Evolutionary conservation across 2,329 filamentous ascomycete genomes (phyloP).

Genomic region (Aspergillus floridensis): DNA sequence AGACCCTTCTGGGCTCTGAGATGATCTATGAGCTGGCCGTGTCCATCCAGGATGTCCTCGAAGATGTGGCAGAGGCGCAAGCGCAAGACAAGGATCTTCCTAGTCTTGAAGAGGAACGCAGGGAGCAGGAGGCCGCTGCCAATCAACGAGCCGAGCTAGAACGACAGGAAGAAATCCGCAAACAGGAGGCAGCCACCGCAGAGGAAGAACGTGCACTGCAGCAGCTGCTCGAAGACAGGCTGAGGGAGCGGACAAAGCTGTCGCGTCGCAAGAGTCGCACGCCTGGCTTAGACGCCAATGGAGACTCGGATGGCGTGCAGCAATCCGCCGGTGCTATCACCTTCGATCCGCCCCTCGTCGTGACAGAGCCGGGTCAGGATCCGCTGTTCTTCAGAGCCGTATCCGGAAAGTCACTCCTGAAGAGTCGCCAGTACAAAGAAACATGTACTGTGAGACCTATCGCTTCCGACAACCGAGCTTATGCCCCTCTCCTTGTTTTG

Average conservation of each 20-base stretch:
- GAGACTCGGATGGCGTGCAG: slow-evolving; percentile 29
- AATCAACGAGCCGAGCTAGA: slow-evolving; percentile 53
- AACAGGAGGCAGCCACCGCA: slow-evolving; percentile 42
- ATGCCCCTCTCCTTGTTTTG: slow-evolving; percentile 64
- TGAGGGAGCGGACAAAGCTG: slow-evolving; percentile 39
- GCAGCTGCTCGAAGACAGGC: slow-evolving; percentile 39
- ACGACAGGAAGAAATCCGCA: slow-evolving; percentile 49
- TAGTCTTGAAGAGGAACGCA: slow-evolving; percentile 85
- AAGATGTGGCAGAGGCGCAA: slow-evolving; percentile 78
- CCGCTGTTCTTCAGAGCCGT: slow-evolving; percentile 68
- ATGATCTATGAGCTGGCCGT: slow-evolving; percentile 64
- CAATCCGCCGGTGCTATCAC: slow-evolving; percentile 38
- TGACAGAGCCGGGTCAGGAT: slow-evolving; percentile 64
- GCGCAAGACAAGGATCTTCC: slow-evolving; percentile 73
- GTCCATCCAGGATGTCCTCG: slow-evolving; percentile 67
- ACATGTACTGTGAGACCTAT: slow-evolving; percentile 68
- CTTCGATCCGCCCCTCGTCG: slow-evolving; percentile 48
- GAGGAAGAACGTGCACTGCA: slow-evolving; percentile 42
- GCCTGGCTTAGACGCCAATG: slow-evolving; percentile 30
- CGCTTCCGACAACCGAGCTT: slow-evolving; percentile 53
- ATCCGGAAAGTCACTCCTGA: slow-evolving; percentile 64
- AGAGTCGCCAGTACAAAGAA: slow-evolving; percentile 63
- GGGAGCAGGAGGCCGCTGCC: slow-evolving; percentile 72
- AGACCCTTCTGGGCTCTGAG: slow-evolving; percentile 60
- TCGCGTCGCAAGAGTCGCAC: slow-evolving; percentile 41